Conservation (phyloP, 805 yeast species). For the Candida adriatica region DNA sequence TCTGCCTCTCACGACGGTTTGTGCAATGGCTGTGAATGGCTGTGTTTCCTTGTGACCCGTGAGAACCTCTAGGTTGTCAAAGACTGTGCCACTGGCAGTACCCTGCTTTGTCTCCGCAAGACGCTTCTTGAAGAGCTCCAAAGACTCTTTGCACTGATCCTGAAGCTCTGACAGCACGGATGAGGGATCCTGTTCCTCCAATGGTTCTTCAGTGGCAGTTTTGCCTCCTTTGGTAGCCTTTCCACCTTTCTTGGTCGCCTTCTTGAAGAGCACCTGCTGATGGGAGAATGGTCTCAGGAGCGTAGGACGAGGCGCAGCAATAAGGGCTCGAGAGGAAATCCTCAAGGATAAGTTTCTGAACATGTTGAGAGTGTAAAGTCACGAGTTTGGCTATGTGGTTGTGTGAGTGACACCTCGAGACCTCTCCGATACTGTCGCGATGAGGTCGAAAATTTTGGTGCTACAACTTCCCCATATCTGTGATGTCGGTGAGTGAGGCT, state of each 20-base stretch:
- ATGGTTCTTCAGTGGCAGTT: conserved; percentile 8
- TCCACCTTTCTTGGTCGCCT: conserved; percentile 12
- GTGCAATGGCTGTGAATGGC: conserved; percentile 60
- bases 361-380: too few species aligned
- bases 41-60: conserved; percentile 37
- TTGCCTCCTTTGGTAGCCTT: conserved; percentile 3
- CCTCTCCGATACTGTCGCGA: too few species aligned
- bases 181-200: conserved; percentile 17
- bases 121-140: conserved; percentile 47
- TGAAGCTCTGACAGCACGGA: conserved; percentile 12
- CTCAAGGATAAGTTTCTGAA: too few species aligned
- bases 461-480: too few species aligned
- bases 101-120: conserved; percentile 65
- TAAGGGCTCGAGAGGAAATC: too few species aligned
- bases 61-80: conserved; percentile 50
- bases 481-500: conserved; percentile 4
- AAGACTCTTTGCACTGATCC: conserved; percentile 34
- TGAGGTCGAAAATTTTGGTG: too few species aligned
- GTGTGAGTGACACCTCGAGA: too few species aligned
- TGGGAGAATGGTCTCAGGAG: too few species aligned
- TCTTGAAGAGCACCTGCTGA: conserved; percentile 10
- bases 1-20: conserved; percentile 60
- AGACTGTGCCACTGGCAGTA: conserved; percentile 56
- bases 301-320: too few species aligned
- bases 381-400: too few species aligned